Evolutionary conservation across 805 yeast genomes (phyloP).

Genomic region (Kazachstania taianensis): DNA sequence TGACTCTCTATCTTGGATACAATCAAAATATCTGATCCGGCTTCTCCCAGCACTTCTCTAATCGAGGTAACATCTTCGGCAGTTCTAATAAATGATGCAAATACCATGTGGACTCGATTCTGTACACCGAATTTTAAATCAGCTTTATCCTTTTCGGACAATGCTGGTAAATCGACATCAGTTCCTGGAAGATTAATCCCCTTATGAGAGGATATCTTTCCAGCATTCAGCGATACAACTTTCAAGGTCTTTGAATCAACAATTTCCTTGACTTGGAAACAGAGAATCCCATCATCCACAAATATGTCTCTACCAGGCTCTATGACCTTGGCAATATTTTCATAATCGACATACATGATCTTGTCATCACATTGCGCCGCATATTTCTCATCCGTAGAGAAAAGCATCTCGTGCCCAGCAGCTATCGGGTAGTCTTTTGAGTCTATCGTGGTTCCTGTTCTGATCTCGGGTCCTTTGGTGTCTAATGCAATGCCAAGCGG

Average conservation of each 20-base stretch:
- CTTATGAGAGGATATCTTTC: constrained; percentile 92
- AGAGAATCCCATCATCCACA: constrained; percentile 94
- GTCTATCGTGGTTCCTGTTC: constrained; percentile 89
- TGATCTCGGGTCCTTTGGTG: constrained; percentile 98
- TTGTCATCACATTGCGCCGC: constrained; percentile 61
- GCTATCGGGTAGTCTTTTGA: constrained; percentile 72
- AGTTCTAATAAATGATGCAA: constrained; percentile 95
- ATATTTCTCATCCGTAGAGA: constrained; percentile 82
- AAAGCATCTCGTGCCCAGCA: constrained; percentile 80
- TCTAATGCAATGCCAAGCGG: constrained; percentile 97
- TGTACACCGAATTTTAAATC: constrained; percentile 93
- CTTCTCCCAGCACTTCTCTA: constrained; percentile 91
- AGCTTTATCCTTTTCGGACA: constrained; percentile 88
- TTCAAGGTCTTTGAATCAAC: constrained; percentile 69
- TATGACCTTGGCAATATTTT: constrained; percentile 91
- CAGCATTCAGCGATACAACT: constrained; percentile 85
- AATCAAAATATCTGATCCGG: constrained; percentile 91
- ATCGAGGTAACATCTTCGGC: constrained; percentile 82
- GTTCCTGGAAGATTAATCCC: constrained; percentile 99
- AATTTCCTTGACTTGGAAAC: constrained; percentile 83
- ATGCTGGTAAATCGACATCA: constrained; percentile 96
- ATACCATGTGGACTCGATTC: constrained; percentile 95
- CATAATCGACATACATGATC: constrained; percentile 84
- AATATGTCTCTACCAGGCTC: constrained; percentile 79
- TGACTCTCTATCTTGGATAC: constrained; percentile 97